These are phyloP conservation scores for Pelargonium nanum DNA, from an alignment of 345 rosid genomes.

Conservation along the genomic window DNA sequence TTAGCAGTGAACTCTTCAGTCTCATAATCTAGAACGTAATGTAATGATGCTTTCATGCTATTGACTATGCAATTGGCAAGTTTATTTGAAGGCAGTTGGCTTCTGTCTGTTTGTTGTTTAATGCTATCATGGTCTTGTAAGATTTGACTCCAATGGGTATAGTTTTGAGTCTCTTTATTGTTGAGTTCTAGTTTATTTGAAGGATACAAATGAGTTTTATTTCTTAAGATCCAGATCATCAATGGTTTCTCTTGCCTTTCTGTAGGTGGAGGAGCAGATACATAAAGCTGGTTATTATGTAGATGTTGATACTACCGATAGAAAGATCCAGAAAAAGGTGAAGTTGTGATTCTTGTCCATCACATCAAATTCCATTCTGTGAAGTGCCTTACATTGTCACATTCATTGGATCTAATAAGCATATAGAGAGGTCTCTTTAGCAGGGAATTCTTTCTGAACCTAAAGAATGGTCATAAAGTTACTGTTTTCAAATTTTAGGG, in stretches of 20 bases:
- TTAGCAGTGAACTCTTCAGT: not conserved
- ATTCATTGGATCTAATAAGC: not conserved
- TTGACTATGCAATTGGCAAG: not conserved
- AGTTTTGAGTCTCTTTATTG: no score
- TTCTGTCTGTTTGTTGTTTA: no score
- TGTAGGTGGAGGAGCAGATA: constrained; percentile 54
- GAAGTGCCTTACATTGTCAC: not conserved
- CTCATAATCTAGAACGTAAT: not conserved
- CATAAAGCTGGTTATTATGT: constrained; percentile 65
- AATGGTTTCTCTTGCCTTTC: constrained; percentile 5
- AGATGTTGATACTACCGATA: constrained; percentile 67
- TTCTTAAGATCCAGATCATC: not conserved
- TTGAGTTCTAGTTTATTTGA: not conserved
- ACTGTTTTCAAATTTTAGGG: no score
- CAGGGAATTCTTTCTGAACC: no score
- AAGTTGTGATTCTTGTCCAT: not conserved
- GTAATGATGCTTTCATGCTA: not conserved
- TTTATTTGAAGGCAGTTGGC: no score
- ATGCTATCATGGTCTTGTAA: no score
- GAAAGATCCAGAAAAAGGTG: constrained; percentile 91
- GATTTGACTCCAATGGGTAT: no score
- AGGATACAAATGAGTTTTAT: not conserved
- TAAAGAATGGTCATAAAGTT: no score
- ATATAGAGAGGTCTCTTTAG: no score
- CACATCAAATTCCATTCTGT: not conserved